phyloP scores from a whole-genome alignment of 2,329 filamentous ascomycete genomes.

The Albophoma yamanashiensis region DNA sequence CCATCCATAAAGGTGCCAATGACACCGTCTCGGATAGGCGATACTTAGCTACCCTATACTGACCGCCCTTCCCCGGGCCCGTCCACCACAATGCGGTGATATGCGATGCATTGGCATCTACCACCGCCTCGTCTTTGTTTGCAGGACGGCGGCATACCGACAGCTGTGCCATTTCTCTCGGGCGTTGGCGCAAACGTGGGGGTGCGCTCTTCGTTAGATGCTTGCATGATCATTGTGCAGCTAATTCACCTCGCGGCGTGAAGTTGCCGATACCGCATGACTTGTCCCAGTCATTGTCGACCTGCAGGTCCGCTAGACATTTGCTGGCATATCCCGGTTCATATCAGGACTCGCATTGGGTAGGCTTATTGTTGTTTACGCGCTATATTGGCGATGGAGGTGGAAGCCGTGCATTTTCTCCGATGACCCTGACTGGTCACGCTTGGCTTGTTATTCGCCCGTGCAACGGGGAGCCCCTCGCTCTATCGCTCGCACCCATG shows the following conservation, averaged over 20 bases:
- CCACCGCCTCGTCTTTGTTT: background rate
- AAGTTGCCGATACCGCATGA: no score
- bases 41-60: background rate
- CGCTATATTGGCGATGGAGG: background rate
- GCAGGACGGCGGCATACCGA: background rate
- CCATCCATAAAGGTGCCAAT: background rate
- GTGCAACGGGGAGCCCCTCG: background rate
- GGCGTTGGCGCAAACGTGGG: background rate
- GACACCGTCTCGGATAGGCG: no score
- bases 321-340: background rate
- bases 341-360: background rate
- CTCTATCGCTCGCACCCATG: background rate
- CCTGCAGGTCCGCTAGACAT: background rate
- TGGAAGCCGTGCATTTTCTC: background rate
- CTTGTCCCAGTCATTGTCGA: background rate
- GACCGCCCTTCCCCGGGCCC: background rate
- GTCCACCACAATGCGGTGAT: background rate
- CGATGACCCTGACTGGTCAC: background rate
- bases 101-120: background rate
- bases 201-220: background rate
- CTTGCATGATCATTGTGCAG: background rate
- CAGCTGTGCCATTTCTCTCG: no score
- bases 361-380: background rate
- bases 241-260: background rate
- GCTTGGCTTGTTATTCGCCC: background rate